Base-by-base conservation (phyloP, 164 flowering plant genomes). In the Saururus chinensis region DNA sequence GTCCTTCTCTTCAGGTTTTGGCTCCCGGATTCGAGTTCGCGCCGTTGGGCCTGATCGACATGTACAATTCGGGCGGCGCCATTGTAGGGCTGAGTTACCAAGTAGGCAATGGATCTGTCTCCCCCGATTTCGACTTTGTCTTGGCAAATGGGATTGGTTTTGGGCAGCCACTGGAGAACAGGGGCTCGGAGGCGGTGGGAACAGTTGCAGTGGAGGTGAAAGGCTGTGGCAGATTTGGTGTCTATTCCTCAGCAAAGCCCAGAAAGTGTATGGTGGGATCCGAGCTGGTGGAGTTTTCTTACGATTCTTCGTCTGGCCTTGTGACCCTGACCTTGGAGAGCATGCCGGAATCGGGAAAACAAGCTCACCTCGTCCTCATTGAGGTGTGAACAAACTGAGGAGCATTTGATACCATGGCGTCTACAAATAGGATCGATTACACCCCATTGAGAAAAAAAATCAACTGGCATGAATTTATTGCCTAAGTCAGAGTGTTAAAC, bases 191-290 rank as follows among this genome's bases (percentile, higher is more conserved):
- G 20, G 54, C 58, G 7, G 51, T 62, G 21, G 74, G 60, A 19
- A 24, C 11, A 1, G 67, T 71, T 20, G 20, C 57, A 7, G 66
- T 92, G 79, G 78, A 83, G 55, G 82, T 86, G 10, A 89, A 89
- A 61, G 98, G 97, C 10, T 84, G 95, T 57, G 99, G 97, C 22
- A 64, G 61, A 59, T 84, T 89, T 56, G 97, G 97, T 48, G 86
- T 79, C 7, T 90, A 82, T 58, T 85, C 91, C 7, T 84, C 88
- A 2, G 67, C 66, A 17, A 84, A 76, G 73, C 99, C 96, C 9
- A 82, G 78, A 60, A 79, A 70, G 61, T 88, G 95, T 76, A 64
- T 40, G 0, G 76, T 85, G 52, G 85, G 72, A 1, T 70, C 80
- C 0, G 57, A 26, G 10, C 67, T 8, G 19, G 78, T 81, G n/a